Evolutionary conservation across 2,329 filamentous ascomycete species (phyloP), one percentile per base, ranked within the genome.

Genomic region (Ceratocystis ficicola): DNA sequence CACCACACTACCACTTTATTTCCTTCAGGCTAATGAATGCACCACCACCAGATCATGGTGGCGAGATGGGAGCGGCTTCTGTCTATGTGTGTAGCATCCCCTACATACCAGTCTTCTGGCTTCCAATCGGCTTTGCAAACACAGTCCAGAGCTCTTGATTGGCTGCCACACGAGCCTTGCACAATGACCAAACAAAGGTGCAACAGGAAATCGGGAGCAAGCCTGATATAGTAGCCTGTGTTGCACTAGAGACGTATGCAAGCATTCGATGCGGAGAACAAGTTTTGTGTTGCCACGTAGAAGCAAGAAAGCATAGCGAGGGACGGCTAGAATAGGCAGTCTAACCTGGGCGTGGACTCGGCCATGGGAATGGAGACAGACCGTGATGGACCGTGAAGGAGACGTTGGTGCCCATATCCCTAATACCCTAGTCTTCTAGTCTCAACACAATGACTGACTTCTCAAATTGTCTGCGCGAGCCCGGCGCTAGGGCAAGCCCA

Each of bases 71-170:
- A n/a, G n/a, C n/a, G n/a, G n/a, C n/a, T n/a, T n/a, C n/a, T n/a
- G n/a, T n/a, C n/a, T 10, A 10, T 36, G 8, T 36, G 32, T 36
- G 32, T 36, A 36, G 32, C 32, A 36, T 36, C 32, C 32, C 32
- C 32, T 50, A n/a, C 22, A 22, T 50, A 50, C 46, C 46, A 22
- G 46, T n/a, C 22, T n/a, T 50, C 17, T 50, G 46, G 46, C 46
- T 50, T 50, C 46, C 46, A 50, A 50, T n/a, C 46, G 46, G 46
- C 46, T 50, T 20, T 50, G 46, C n/a, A 50, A 50, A 50, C 46
- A 50, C 5, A n/a, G 46, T 10, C n/a, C 46, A 50, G 17, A 10
- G 50, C 17, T n/a, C 32, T 57, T 57, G 22, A 25, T 57, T 57
- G 50, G 25, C 50, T 57, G 22, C 10, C 25, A 57, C 50, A 57